phyloP scores from a whole-genome alignment of 2,329 filamentous ascomycete genomes.

The Aspergillus arachidicola region DNA sequence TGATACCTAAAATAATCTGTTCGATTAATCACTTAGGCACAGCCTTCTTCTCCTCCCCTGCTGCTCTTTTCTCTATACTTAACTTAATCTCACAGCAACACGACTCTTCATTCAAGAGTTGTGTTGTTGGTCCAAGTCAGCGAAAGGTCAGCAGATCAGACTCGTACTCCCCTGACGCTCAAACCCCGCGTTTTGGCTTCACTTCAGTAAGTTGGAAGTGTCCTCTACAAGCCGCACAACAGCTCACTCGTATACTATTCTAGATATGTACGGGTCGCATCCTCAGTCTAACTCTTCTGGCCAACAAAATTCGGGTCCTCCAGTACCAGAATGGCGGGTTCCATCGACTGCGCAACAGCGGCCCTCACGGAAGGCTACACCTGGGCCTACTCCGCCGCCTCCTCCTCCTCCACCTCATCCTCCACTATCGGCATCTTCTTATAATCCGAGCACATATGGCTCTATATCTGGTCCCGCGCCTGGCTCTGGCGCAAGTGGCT shows the following conservation, averaged over 20 bases:
- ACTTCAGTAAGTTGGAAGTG: conserved; percentile 6
- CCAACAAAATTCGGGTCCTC: conserved; percentile 24
- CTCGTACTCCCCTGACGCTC: not conserved
- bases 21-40: not conserved
- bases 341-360: conserved; percentile 24
- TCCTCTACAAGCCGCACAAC: not conserved
- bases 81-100: not conserved
- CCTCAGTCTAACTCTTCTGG: conserved; percentile 29
- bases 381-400: conserved; percentile 26
- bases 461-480: conserved; percentile 31
- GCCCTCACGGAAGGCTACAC: conserved; percentile 22
- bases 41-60: not conserved
- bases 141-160: not conserved
- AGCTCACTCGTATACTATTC: not conserved
- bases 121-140: not conserved
- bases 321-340: conserved; percentile 44
- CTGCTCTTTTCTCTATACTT: not conserved
- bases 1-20: not conserved
- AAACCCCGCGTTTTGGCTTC: conserved; percentile 1
- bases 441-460: conserved; percentile 41
- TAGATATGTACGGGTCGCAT: conserved; percentile 39
- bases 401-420: conserved; percentile 30
- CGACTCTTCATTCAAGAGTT: not conserved
- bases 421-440: conserved; percentile 25
- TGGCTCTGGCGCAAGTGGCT: conserved; percentile 14